These are phyloP conservation scores for Phialocephala sp. DNA, from an alignment of 2,329 filamentous ascomycete genomes.

Conservation along the genomic window DNA sequence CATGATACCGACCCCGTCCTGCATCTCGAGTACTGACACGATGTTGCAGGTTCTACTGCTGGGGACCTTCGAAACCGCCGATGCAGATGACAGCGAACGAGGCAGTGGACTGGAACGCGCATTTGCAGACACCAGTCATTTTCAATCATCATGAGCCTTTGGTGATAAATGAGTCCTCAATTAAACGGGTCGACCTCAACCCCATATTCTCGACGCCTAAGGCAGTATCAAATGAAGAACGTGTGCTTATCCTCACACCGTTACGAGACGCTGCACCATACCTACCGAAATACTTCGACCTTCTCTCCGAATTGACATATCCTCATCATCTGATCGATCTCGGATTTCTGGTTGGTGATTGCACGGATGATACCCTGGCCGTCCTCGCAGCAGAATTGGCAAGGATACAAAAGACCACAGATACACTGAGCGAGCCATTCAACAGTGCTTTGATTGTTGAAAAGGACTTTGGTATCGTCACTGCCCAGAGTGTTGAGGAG, in stretches of 20 bases:
- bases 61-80: conserved; percentile 92
- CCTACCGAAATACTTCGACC: conserved; percentile 90
- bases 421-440: conserved; percentile 76
- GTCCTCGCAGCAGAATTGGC: conserved; percentile 84
- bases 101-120: conserved; percentile 84
- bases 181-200: conserved; percentile 85
- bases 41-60: conserved; percentile 85
- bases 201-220: conserved; percentile 79
- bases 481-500: conserved; percentile 77
- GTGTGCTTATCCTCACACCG: conserved; percentile 89
- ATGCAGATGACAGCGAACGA: conserved; percentile 96
- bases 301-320: conserved; percentile 87
- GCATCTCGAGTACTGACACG: conserved; percentile 25
- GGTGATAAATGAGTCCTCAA: conserved; percentile 80
- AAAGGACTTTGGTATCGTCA: conserved; percentile 77
- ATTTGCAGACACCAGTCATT: conserved; percentile 89
- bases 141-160: conserved; percentile 95
- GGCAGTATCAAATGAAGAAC: conserved; percentile 80
- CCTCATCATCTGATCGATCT: conserved; percentile 95
- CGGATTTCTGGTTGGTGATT: conserved; percentile 92
- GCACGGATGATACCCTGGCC: conserved; percentile 88
- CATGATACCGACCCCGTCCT: neutral
- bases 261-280: conserved; percentile 86
- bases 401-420: conserved; percentile 80
- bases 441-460: conserved; percentile 83